Base-by-base conservation (phyloP, 2,329 filamentous ascomycete species). In the Alternaria sp. region DNA sequence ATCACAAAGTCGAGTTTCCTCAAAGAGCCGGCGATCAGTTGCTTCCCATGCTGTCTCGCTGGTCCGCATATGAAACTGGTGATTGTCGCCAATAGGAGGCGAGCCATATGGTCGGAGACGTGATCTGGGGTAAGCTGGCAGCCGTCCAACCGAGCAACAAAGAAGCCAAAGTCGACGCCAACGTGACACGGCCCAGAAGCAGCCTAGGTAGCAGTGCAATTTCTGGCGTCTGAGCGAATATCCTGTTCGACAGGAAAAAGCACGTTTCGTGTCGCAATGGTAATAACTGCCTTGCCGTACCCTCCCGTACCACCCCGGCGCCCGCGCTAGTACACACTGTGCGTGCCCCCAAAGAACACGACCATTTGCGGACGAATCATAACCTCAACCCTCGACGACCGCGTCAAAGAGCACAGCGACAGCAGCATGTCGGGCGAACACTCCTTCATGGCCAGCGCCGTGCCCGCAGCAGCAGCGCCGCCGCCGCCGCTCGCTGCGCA, bases 391-490 rank as follows among this genome's bases (percentile, higher is more conserved):
- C 54, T 66, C 65, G 61, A 68, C 64, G 19, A 60, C 65, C 45
- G 30, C 54, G 59, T 55, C 28, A 47, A 49, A 55, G 21, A 61
- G 55, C 54, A 49, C 51, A 47, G 47, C 54, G 57, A 60, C 62
- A 73, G 47, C 69, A 56, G 30, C 49, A 80, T 79, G 77, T 73
- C 71, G 44, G 73, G 76, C 70, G 78, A 80, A 67, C 75, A 79
- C 67, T 79, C 74, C 67, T 81, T 80, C 77, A 80, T 80, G 77
- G 73, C 76, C 52, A 71, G 65, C 46, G 65, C 76, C 46, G 67
- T 68, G 59, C 66, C 73, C n/a, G 54, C 73, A 9, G 67, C 73
- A n/a, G 57, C 73, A 10, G 67, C 73, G n/a, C 71, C 73, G 26
- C 71, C 73, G 26, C 71, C 65, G 51, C 68, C 76, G 59, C 72